Conservation (phyloP, 2,329 filamentous ascomycete species). For the Coniochaeta ligniaria region DNA sequence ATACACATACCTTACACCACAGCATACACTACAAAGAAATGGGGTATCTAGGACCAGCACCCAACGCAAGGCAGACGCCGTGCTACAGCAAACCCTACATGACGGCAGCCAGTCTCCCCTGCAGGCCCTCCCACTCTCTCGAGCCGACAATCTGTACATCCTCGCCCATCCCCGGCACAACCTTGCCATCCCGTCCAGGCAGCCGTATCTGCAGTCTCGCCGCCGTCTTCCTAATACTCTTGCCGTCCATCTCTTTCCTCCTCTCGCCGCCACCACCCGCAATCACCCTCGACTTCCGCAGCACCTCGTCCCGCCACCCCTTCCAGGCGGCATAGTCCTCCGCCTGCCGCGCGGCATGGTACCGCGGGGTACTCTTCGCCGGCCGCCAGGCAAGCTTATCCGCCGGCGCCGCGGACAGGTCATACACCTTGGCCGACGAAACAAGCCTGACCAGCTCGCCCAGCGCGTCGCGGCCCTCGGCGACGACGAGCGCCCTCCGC, state of each 20-base stretch:
- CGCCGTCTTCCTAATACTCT: conserved; percentile 25
- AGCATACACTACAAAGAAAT: not conserved
- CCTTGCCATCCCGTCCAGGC: conserved; percentile 37
- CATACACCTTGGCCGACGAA: conserved; percentile 46
- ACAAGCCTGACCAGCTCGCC: conserved; percentile 58
- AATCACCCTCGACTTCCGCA: conserved; percentile 43
- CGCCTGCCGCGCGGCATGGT: conserved; percentile 56
- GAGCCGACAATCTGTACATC: conserved; percentile 46
- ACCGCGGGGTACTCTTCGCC: conserved; percentile 55
- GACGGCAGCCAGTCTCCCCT: conserved; percentile 28
- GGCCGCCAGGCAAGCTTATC: conserved; percentile 62
- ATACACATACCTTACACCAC: not conserved
- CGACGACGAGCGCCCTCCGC: conserved; percentile 42
- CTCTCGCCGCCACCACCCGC: conserved; percentile 8
- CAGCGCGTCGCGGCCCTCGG: conserved; percentile 58
- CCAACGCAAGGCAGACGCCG: not conserved
- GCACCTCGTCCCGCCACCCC: conserved; percentile 47
- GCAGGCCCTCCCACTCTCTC: conserved; percentile 47
- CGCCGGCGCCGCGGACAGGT: conserved; percentile 48
- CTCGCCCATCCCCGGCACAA: conserved; percentile 24
- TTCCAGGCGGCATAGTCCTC: conserved; percentile 60
- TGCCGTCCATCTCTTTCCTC: conserved; percentile 15
- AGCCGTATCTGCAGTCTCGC: conserved; percentile 45
- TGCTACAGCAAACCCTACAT: not conserved
- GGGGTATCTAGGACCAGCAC: not conserved